phyloP scores from a whole-genome alignment of 495 filamentous ascomycete species.

The Chaetomium cochliodes region DNA sequence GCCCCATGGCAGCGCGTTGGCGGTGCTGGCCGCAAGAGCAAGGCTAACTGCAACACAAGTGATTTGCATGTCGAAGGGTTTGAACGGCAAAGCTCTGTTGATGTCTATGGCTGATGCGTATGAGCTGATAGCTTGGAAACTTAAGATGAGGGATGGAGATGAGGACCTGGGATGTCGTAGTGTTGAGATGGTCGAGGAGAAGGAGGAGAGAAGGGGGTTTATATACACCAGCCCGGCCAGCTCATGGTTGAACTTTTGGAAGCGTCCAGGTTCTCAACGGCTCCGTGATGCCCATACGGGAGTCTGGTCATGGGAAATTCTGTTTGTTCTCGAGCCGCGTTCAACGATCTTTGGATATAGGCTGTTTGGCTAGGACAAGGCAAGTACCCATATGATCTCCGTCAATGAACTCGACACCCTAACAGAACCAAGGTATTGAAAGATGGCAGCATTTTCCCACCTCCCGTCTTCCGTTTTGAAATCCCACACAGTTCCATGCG shows the following conservation, averaged over 20 bases:
- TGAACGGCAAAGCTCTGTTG: not conserved
- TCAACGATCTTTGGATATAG: not conserved
- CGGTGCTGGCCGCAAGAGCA: slow-evolving; percentile 25
- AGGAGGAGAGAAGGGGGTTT: too few relatives aligned
- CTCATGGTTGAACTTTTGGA: too few relatives aligned
- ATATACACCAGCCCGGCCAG: too few relatives aligned
- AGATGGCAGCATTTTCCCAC: not conserved
- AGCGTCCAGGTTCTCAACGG: too few relatives aligned
- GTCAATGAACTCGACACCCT: not conserved
- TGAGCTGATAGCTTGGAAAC: not conserved
- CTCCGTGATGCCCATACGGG: not conserved
- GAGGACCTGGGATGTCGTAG: too few relatives aligned
- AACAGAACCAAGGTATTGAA: not conserved
- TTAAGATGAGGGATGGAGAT: not conserved
- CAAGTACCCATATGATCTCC: not conserved
- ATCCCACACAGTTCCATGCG: not conserved
- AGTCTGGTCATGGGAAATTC: not conserved
- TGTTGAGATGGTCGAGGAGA: too few relatives aligned
- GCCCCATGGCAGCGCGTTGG: slow-evolving; percentile 18
- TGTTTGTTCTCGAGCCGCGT: not conserved
- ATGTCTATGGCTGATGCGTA: not conserved
- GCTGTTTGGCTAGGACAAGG: not conserved
- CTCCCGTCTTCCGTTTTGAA: not conserved
- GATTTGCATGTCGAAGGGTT: slow-evolving; percentile 23
- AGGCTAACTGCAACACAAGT: slow-evolving; percentile 22